Percentiles rank a stretch among this genome's conserved stretches.
phyloP scores from a whole-genome alignment of 1,139 yeast genomes.

The Trichomonascaceae sp. region DNA sequence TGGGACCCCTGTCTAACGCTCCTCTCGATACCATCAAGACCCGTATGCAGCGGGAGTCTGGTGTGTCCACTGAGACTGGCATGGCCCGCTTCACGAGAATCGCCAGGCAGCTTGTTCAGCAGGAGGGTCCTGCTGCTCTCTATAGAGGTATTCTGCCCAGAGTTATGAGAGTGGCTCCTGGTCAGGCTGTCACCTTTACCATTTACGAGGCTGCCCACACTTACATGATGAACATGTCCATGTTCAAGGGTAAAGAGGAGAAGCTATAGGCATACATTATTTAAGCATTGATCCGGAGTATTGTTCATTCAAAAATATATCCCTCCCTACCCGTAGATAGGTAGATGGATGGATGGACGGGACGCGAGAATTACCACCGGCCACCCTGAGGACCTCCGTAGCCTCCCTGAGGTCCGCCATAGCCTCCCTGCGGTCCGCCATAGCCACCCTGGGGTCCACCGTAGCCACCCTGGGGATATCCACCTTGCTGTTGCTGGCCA shows the following conservation, averaged over 20 bases:
- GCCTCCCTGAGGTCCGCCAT: constrained; percentile 4
- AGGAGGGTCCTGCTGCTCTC: constrained; percentile 78
- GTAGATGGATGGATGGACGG: no score
- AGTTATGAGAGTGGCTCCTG: constrained; percentile 98
- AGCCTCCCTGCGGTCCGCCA: constrained; percentile 4
- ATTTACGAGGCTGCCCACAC: constrained; percentile 84
- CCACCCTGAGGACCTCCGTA: constrained; percentile 2
- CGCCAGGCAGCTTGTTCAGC: constrained; percentile 67
- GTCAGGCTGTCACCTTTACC: constrained; percentile 96
- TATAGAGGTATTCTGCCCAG: constrained; percentile 98
- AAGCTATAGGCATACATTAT: constrained; percentile 1
- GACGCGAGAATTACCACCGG: no score
- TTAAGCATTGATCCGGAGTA: background rate
- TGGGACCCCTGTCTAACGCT: constrained; percentile 96
- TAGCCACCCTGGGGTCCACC: constrained; percentile 3
- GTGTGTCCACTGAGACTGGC: constrained; percentile 54
- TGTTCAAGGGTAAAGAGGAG: constrained; percentile 8
- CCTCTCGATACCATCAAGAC: constrained; percentile 97
- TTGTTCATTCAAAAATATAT: background rate
- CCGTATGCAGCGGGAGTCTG: constrained; percentile 85
- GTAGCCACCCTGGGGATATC: constrained; percentile 2
- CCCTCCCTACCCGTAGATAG: background rate
- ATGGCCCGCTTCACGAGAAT: constrained; percentile 67
- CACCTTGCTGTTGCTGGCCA: constrained; percentile 1
- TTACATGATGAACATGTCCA: constrained; percentile 41